These are phyloP conservation scores for Trichophyton mentagrophytes DNA, from an alignment of 2,329 filamentous ascomycete species.

Conservation along the genomic window DNA sequence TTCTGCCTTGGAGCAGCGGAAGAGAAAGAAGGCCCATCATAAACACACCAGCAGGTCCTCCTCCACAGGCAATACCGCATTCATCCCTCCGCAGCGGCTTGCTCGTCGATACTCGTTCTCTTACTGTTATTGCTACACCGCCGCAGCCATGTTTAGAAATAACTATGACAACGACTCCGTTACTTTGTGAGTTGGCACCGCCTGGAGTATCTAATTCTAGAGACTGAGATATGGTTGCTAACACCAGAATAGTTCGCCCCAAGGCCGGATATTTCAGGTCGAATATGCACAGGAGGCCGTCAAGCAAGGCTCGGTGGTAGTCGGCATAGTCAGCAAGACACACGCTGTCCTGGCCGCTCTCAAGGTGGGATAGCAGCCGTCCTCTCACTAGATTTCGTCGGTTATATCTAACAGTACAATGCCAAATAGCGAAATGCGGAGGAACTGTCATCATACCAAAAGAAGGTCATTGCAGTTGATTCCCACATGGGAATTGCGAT, in stretches of 20 bases:
- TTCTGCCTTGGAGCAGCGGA: slow-evolving; percentile 10
- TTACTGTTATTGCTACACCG: slow-evolving; percentile 10
- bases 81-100: neutral
- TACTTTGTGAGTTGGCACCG: slow-evolving; percentile 66
- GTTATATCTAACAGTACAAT: neutral
- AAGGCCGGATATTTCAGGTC: slow-evolving; percentile 98
- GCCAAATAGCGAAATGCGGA: slow-evolving; percentile 75
- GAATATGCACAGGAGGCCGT: slow-evolving; percentile 98
- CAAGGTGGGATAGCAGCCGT: slow-evolving; percentile 52
- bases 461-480: slow-evolving; percentile 96
- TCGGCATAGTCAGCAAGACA: slow-evolving; percentile 94
- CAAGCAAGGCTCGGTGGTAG: slow-evolving; percentile 96
- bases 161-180: slow-evolving; percentile 99
- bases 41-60: neutral
- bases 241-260: slow-evolving; percentile 60
- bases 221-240: slow-evolving; percentile 2
- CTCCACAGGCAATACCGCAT: neutral
- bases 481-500: slow-evolving; percentile 92
- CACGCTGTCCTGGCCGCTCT: slow-evolving; percentile 90
- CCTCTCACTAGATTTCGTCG: neutral
- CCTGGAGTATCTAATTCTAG: neutral
- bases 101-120: neutral
- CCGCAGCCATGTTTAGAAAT: slow-evolving; percentile 83
- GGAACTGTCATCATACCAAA: slow-evolving; percentile 98
- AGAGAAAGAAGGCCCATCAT: neutral